These are phyloP conservation scores for Moesziomyces antarcticus DNA, from an alignment of 1,284 basidiomycete species.

Conservation along the genomic window DNA sequence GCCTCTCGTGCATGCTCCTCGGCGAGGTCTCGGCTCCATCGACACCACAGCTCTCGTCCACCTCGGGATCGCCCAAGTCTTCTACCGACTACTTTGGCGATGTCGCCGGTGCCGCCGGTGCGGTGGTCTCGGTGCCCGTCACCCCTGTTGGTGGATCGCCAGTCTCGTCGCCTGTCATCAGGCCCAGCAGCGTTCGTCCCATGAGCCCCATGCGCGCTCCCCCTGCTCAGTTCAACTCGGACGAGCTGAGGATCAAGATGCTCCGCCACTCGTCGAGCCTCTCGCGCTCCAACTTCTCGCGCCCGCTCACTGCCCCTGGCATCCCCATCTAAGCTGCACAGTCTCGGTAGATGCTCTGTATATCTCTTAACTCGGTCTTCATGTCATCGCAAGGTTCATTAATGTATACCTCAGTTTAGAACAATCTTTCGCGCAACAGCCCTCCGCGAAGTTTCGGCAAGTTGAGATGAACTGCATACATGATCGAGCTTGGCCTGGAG, in stretches of 20 bases:
- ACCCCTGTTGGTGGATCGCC: constrained; percentile 24
- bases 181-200: constrained; percentile 32
- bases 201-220: constrained; percentile 37
- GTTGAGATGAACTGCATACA: too few species aligned
- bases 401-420: neutral
- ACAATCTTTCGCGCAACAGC: too few species aligned
- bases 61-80: constrained; percentile 22
- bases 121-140: constrained; percentile 20
- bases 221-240: constrained; percentile 38
- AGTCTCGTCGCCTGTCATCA: constrained; percentile 15
- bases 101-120: constrained; percentile 14
- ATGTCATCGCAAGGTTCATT: neutral
- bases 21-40: constrained; percentile 23
- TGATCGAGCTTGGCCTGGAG: neutral
- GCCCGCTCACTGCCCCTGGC: constrained; percentile 36
- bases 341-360: neutral
- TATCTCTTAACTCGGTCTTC: neutral
- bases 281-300: constrained; percentile 20
- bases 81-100: constrained; percentile 29
- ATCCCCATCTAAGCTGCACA: constrained; percentile 14
- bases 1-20: constrained; percentile 40
- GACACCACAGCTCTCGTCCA: constrained; percentile 23
- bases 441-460: too few species aligned
- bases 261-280: constrained; percentile 33
- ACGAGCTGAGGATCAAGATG: constrained; percentile 43